Evolutionary conservation across 2,329 filamentous ascomycete genomes (phyloP).

Genomic region (Sphaerostilbella broomeana): DNA sequence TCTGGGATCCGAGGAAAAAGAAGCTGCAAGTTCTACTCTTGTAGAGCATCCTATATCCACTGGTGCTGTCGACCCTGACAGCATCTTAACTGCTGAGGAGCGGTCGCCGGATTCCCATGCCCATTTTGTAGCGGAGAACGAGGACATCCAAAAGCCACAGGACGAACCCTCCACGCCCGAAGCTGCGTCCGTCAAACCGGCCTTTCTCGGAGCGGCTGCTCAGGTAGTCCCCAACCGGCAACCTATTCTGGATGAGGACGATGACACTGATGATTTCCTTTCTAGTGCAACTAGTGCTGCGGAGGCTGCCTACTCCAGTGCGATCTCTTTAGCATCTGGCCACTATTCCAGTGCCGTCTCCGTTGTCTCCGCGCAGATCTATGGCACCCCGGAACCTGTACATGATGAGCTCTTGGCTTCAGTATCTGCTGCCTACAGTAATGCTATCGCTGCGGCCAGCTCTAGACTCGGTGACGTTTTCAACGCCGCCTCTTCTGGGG

Average conservation of each 20-base stretch:
- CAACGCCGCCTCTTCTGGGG: slow-evolving; percentile 43
- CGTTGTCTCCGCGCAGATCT: slow-evolving; percentile 59
- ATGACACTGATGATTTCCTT: slow-evolving; percentile 30
- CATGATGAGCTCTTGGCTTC: slow-evolving; percentile 65
- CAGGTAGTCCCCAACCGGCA: slow-evolving; percentile 42
- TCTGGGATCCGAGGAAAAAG: too few species aligned
- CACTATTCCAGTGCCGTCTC: slow-evolving; percentile 64
- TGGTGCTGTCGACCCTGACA: too few species aligned
- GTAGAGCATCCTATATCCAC: too few species aligned
- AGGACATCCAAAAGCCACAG: slow-evolving; percentile 16
- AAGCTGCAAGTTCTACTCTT: too few species aligned
- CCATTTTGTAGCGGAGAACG: slow-evolving; percentile 23
- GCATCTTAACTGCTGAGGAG: too few species aligned
- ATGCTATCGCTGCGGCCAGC: slow-evolving; percentile 56
- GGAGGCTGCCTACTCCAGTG: slow-evolving; percentile 56
- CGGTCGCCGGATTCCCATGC: too few species aligned
- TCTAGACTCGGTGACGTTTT: slow-evolving; percentile 50
- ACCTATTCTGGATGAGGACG: slow-evolving; percentile 45
- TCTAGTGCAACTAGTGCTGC: slow-evolving; percentile 38
- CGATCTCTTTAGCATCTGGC: slow-evolving; percentile 58
- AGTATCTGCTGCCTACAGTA: slow-evolving; percentile 61
- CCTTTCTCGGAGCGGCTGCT: slow-evolving; percentile 45
- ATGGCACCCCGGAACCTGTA: slow-evolving; percentile 61
- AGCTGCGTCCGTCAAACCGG: slow-evolving; percentile 36
- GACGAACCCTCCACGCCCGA: slow-evolving; percentile 20